phyloP scores from a whole-genome alignment of 129 eudicot genomes.

The Pittosporum tobira region DNA sequence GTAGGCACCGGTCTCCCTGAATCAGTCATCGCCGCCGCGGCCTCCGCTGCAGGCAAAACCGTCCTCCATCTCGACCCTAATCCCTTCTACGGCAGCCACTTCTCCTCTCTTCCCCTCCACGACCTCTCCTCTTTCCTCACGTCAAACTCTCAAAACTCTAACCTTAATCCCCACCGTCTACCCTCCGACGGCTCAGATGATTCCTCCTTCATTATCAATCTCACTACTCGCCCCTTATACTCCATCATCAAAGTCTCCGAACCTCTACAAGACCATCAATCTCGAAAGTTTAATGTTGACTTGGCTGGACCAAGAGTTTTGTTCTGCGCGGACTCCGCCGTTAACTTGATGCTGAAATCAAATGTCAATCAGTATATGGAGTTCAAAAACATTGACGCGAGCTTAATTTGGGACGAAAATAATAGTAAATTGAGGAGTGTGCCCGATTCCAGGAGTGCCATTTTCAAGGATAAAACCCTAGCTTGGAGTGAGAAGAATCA shows the following conservation, averaged over 20 bases:
- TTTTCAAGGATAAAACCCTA: slow-evolving; percentile 53
- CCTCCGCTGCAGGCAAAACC: slow-evolving; percentile 68
- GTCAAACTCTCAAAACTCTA: slow-evolving; percentile 23
- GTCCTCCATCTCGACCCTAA: slow-evolving; percentile 88
- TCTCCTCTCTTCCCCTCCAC: slow-evolving; percentile 59
- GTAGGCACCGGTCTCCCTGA: slow-evolving; percentile 81
- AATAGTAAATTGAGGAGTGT: slow-evolving; percentile 43
- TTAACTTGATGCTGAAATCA: slow-evolving; percentile 58
- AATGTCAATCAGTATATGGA: slow-evolving; percentile 71
- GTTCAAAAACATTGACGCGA: slow-evolving; percentile 65
- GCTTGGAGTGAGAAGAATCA: slow-evolving; percentile 58
- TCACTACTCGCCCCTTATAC: slow-evolving; percentile 43
- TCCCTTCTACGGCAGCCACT: slow-evolving; percentile 75
- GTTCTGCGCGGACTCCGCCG: slow-evolving; percentile 65
- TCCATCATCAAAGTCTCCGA: slow-evolving; percentile 33
- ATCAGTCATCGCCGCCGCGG: slow-evolving; percentile 76
- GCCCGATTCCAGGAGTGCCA: slow-evolving; percentile 80
- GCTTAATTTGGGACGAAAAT: slow-evolving; percentile 37
- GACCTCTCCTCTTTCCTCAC: slow-evolving; percentile 51
- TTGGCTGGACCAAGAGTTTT: slow-evolving; percentile 82
- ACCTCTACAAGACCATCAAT: slow-evolving; percentile 12
- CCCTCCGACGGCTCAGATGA: slow-evolving; percentile 14
- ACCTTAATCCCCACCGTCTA: slow-evolving; percentile 4
- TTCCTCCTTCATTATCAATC: slow-evolving; percentile 17
- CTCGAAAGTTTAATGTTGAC: slow-evolving; percentile 48